Evolutionary conservation across 2,329 filamentous ascomycete genomes (phyloP).

Genomic region (Passalora sequoiae): DNA sequence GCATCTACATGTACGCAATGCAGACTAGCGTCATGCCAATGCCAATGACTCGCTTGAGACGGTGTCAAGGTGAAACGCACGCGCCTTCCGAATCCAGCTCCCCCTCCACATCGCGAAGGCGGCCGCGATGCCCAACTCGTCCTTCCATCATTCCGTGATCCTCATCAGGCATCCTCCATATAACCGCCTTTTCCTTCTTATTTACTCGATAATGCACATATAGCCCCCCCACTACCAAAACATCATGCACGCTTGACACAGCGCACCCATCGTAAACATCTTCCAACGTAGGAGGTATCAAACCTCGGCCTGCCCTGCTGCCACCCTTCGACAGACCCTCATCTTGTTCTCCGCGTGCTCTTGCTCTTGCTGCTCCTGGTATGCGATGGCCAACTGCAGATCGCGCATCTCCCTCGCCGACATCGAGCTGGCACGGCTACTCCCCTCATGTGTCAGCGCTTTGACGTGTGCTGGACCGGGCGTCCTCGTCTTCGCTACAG

Average conservation of each 20-base stretch:
- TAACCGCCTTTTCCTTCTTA: not conserved
- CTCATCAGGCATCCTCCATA: not conserved
- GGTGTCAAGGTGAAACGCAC: too few species aligned
- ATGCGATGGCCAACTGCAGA: not conserved
- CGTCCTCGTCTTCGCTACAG: not conserved
- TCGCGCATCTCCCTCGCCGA: conserved; percentile 5
- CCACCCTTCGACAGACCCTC: too few species aligned
- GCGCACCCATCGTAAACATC: not conserved
- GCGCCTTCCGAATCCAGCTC: too few species aligned
- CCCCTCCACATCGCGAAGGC: too few species aligned
- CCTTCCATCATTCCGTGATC: too few species aligned
- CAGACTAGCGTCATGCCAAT: too few species aligned
- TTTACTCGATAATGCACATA: not conserved
- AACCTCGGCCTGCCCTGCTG: too few species aligned
- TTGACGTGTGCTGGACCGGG: conserved; percentile 1
- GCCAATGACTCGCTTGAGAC: too few species aligned
- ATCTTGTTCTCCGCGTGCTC: not conserved
- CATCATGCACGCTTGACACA: conserved; percentile 1
- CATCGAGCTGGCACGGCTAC: conserved; percentile 8
- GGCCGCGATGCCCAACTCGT: too few species aligned
- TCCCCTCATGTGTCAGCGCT: conserved; percentile 1
- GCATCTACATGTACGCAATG: too few species aligned
- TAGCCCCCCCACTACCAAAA: not conserved
- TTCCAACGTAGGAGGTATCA: too few species aligned
- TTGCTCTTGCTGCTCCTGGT: not conserved